Evolutionary conservation across 2,329 filamentous ascomycete genomes (phyloP), one percentile per base, ranked within the genome.

Genomic region (Elsinoe batatas): DNA sequence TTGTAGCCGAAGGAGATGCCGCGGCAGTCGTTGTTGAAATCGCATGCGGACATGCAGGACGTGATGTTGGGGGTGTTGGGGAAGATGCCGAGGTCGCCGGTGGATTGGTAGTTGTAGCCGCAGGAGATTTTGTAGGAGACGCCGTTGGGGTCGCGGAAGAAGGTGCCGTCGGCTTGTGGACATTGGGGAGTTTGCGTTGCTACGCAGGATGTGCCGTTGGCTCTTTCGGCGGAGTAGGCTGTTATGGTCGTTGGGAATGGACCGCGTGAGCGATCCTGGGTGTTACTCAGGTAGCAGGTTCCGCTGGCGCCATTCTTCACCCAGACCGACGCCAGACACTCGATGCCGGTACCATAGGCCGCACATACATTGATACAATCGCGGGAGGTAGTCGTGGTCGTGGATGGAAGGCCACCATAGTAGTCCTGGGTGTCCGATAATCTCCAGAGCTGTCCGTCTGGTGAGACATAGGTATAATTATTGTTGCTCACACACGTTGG

Each of bases 11-110:
- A 54, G 37, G 35, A 20, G 50, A 54, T 13, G 18, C 50, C 50
- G 3, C n/a, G 8, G 37, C 50, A 54, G 17, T 18, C 36, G 22
- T 32, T 30, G 15, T 20, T 42, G 13, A 17, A 17, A 12, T 54
- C 50, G 36, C 50, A 54, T 36, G n/a, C 32, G 15, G 32, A 4
- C 50, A 54, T 54, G 36, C 50, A 54, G 50, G 32, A n/a, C 3
- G 32, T 40, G 3, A 54, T 22, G 20, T 17, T 26, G 8, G 33
- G 32, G 6, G n/a, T 22, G 26, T 20, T 54, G n/a, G 17, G n/a
- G 37, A 22, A 36, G 15, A 36, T 26, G 13, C 26, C 22, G 50
- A 54, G 32, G 26, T 54, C 50, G 18, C 5, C 5, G 13, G 15
- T 43, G 2, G n/a, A 7, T 3, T 30, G 6, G 26, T 22, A 42